Base-by-base conservation (phyloP, 2,329 filamentous ascomycete genomes). In the Nothophaeocryptopus gaeumannii region DNA sequence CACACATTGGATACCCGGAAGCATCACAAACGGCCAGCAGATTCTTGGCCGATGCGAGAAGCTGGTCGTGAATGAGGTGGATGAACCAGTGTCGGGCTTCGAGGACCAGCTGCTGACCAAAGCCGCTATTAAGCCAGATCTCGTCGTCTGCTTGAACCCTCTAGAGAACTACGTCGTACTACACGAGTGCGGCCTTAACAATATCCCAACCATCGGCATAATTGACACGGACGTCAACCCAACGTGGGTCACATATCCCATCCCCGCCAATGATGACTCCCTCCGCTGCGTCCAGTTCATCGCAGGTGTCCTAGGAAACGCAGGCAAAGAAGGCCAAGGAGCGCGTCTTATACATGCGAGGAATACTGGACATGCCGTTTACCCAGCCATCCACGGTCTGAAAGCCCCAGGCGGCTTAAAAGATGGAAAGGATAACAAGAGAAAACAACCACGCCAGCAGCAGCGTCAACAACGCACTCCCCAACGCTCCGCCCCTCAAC, bases 211-310 rank as follows among this genome's bases (percentile, higher is more conserved):
- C 0, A 93, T 99, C 63, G 93, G 92, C 39, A 79, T 99, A 50
- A 86, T 97, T 59, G 93, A 99, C 70, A 97, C 93, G 1, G 88
- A 99, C 70, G 85, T 84, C 2, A 88, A 97, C 70, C 89, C 93
- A 0, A 89, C 89, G 0, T 92, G 88, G 82, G 90, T 97, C 43
- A 97, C 93, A 3, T 99, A 99, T 67, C 88, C 88, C 11, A 96
- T 99, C 60, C 93, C 93, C 2, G 89, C 89, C 43, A 99, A 99
- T 69, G 93, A 99, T 67, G 93, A 99, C 77, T 95, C 90, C 81
- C 72, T 96, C 59, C 86, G 93, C 53, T 85, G 85, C 58, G 80
- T 90, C 42, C 82, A 86, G 60, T 78, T 96, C 53, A 88, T 99
- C 60, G 87, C 85, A 3, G 90, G 90, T 45, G 85, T 93, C 1